These are phyloP conservation scores for Pholiota molesta DNA, from an alignment of 768 basidiomycete genomes.

Conservation along the genomic window DNA sequence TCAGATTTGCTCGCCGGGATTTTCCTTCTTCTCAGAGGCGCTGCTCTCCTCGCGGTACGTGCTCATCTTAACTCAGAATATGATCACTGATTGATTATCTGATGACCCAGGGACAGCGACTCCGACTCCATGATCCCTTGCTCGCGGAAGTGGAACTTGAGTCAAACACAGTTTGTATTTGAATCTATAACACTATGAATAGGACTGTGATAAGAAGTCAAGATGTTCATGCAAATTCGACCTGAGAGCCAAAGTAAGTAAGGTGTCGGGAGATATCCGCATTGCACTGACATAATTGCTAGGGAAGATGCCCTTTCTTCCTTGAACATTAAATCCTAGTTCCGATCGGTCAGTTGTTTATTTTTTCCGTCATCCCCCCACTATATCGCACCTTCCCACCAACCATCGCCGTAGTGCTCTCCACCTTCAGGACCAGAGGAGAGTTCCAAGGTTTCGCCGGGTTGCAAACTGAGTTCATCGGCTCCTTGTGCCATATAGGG, in stretches of 20 bases:
- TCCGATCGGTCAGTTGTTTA: constrained; percentile 17
- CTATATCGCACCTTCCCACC: constrained; percentile 76
- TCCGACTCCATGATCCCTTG: not conserved
- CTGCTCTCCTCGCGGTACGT: constrained; percentile 2
- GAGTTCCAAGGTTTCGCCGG: constrained; percentile 66
- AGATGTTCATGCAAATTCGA: constrained; percentile 44
- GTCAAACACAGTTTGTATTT: too few species aligned
- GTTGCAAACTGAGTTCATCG: constrained; percentile 67
- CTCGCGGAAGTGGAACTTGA: not conserved
- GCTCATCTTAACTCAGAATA: not conserved
- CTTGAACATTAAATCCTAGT: constrained; percentile 60
- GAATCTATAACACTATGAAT: constrained; percentile 1
- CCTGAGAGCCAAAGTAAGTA: constrained; percentile 37
- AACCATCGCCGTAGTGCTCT: constrained; percentile 72
- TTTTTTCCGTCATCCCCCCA: constrained; percentile 3
- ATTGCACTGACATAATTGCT: constrained; percentile 77
- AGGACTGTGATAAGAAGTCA: constrained; percentile 13
- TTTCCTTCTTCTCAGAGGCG: constrained; percentile 12
- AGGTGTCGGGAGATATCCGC: constrained; percentile 6
- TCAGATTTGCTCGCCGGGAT: not conserved
- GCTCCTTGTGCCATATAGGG: constrained; percentile 73
- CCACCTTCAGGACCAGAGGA: constrained; percentile 65
- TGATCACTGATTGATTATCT: not conserved
- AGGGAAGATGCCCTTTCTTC: constrained; percentile 81
- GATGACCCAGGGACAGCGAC: not conserved